Evolutionary conservation across 2,329 filamentous ascomycete genomes (phyloP).

Genomic region (Fusarium bulbicola): DNA sequence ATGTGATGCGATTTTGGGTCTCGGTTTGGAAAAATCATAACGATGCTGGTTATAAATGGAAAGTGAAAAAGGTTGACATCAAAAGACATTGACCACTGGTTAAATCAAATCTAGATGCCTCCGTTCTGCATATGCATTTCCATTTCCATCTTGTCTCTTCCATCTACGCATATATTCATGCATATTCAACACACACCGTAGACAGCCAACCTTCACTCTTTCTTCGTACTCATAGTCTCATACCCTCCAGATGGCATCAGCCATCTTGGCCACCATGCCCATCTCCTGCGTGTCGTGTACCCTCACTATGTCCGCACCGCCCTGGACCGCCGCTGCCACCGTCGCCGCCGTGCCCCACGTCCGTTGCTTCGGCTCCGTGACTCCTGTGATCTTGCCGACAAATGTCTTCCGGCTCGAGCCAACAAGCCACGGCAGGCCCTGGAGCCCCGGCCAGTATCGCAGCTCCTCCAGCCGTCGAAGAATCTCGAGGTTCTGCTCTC

Average conservation of each 20-base stretch:
- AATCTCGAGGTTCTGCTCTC: conserved; percentile 82
- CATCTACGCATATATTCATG: background rate
- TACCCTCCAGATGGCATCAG: conserved; percentile 88
- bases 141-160: background rate
- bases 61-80: background rate
- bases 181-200: background rate
- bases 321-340: conserved; percentile 83
- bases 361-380: conserved; percentile 73
- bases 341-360: conserved; percentile 89
- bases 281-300: conserved; percentile 94
- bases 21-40: background rate
- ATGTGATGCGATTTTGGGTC: background rate
- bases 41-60: background rate
- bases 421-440: conserved; percentile 85
- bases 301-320: conserved; percentile 89
- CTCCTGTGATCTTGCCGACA: conserved; percentile 83
- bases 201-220: background rate
- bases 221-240: conserved; percentile 55
- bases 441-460: conserved; percentile 69
- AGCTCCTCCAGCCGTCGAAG: conserved; percentile 74
- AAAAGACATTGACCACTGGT: background rate
- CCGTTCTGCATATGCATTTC: background rate
- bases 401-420: conserved; percentile 92
- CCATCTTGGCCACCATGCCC: conserved; percentile 83
- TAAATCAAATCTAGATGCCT: background rate